Evolutionary conservation across 2,329 filamentous ascomycete species (phyloP), one percentile per base, ranked within the genome.

Genomic region (Mycogone perniciosa): DNA sequence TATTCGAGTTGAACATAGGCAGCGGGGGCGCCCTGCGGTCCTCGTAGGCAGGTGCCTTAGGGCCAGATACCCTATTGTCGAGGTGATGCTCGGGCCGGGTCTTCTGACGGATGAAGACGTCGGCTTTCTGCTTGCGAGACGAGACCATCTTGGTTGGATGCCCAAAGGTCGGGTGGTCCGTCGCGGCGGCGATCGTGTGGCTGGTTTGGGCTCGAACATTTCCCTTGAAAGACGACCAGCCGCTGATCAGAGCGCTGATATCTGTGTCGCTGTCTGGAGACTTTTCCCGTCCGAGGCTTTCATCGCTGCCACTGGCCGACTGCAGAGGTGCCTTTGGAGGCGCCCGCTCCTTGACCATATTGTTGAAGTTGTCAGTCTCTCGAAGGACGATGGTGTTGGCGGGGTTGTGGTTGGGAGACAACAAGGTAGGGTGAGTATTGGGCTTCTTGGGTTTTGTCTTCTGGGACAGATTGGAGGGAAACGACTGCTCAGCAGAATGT

Each of bases 31-130:
- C 68, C 57, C 71, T 76, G 57, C 68, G 73, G 55, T 79, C 70
- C 55, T 73, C 66, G 57, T 70, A 73, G 35, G 71, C 64, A n/a
- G 74, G 74, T 7, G 72, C 70, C 54, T 70, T 61, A 3, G 79
- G 77, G 2, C 75, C 75, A 6, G 67, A 66, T 30, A 78, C 68
- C 51, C 67, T 72, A 54, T 73, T 74, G 37, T 71, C 74, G 40
- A 76, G 71, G 60, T 83, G 80, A 57, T 79, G 77, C 60, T 83
- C 80, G 1, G 79, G 79, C 2, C 79, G 73, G 46, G 69, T 76
- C 62, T 72, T 77, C 43, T 74, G 75, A 56, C 76, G 73, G 47
- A 79, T 73, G 61, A 82, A 82, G 51, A 80, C 64, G 58, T 74
- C 71, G 52, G 78, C 77, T 63, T 77, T 77, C 60, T 79, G 75